These are phyloP conservation scores for Alternaria incomplexa DNA, from an alignment of 2,329 filamentous ascomycete species.

Conservation along the genomic window DNA sequence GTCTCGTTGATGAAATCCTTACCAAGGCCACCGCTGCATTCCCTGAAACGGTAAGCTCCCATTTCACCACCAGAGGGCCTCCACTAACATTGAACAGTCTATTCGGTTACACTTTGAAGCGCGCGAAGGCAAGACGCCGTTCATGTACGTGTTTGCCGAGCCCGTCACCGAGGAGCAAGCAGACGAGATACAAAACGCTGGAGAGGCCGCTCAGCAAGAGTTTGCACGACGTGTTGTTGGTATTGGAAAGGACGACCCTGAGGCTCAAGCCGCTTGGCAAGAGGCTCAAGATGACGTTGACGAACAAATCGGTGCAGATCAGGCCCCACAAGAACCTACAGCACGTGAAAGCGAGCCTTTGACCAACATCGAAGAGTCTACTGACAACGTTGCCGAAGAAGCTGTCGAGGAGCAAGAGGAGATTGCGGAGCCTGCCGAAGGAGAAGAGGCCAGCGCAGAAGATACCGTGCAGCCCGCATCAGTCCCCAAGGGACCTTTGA, in stretches of 20 bases:
- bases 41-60: slow-evolving; percentile 63
- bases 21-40: slow-evolving; percentile 76
- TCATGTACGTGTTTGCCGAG: slow-evolving; percentile 90
- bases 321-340: slow-evolving; percentile 18
- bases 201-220: slow-evolving; percentile 68
- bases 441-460: background rate
- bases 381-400: background rate
- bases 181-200: slow-evolving; percentile 72
- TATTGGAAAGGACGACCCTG: slow-evolving; percentile 32
- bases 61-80: background rate
- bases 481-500: slow-evolving; percentile 49
- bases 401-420: background rate
- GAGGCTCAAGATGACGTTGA: slow-evolving; percentile 41
- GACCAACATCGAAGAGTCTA: background rate
- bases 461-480: background rate
- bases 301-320: slow-evolving; percentile 38
- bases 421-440: background rate
- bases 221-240: slow-evolving; percentile 70
- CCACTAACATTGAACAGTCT: slow-evolving; percentile 54
- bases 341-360: background rate
- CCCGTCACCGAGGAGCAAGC: slow-evolving; percentile 78
- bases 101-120: slow-evolving; percentile 85
- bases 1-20: slow-evolving; percentile 79
- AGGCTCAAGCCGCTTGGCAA: slow-evolving; percentile 41
- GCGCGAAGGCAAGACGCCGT: slow-evolving; percentile 63